phyloP scores from a whole-genome alignment of 768 basidiomycete species.

The Leccinum sublutescens region DNA sequence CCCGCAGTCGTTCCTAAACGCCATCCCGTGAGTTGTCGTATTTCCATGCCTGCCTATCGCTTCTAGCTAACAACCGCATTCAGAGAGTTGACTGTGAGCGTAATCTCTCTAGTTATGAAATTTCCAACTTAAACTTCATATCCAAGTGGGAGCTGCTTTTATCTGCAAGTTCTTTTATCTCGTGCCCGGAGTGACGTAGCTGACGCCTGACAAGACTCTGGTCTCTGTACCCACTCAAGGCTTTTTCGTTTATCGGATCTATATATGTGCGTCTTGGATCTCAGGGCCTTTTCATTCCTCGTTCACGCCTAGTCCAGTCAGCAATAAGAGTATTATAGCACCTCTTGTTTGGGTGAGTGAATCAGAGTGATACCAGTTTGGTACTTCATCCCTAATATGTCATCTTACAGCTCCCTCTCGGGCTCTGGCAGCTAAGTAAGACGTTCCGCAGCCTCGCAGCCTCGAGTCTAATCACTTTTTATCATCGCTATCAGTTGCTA shows the following conservation, averaged over 20 bases:
- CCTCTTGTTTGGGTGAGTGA: conserved; percentile 6
- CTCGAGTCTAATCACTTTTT: neutral
- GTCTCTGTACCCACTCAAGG: conserved; percentile 1
- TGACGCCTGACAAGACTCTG: neutral
- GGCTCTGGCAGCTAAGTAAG: conserved; percentile 4
- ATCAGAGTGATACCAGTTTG: neutral
- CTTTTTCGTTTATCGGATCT: conserved; percentile 1
- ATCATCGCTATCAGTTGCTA: neutral
- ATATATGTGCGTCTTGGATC: neutral
- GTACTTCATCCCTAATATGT: neutral
- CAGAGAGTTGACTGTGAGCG: neutral
- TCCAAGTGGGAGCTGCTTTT: conserved; percentile 1
- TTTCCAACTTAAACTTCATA: neutral
- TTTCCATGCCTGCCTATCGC: neutral
- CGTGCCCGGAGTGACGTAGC: neutral
- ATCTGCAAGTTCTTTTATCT: neutral
- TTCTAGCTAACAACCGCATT: neutral
- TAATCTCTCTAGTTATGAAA: neutral
- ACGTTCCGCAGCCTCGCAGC: neutral
- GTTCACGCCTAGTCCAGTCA: neutral
- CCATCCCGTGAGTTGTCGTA: neutral
- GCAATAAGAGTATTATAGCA: neutral
- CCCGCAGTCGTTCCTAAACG: neutral
- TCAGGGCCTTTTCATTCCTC: neutral
- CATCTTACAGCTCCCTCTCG: neutral